Percentiles rank a stretch among this genome's conserved stretches.
phyloP scores from a whole-genome alignment of 331 rosid genomes.

The Pyracantha coccinea region DNA sequence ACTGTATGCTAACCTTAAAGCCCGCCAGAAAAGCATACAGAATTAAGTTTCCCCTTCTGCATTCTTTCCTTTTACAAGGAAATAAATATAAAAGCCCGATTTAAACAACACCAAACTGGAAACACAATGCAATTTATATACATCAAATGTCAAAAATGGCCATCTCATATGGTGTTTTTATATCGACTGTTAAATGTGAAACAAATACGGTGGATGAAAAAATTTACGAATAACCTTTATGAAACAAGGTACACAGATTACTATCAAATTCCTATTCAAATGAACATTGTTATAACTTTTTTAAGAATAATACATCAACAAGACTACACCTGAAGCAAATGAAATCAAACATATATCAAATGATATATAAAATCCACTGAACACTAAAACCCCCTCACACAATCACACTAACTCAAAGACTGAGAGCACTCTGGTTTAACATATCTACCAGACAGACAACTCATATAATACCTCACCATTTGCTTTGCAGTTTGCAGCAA shows the following conservation, averaged over 20 bases:
- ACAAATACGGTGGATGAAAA: neutral
- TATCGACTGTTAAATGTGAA: neutral
- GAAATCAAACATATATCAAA: neutral
- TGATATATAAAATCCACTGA: neutral
- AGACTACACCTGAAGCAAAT: neutral
- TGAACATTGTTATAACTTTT: neutral
- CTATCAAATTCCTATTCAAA: neutral
- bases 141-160: neutral
- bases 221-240: neutral
- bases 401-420: neutral
- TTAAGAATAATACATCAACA: neutral
- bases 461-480: neutral
- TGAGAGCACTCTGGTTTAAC: neutral
- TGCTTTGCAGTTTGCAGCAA: neutral
- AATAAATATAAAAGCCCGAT: neutral
- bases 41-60: neutral
- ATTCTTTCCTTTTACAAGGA: neutral
- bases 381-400: neutral
- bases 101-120: neutral
- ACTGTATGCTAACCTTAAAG: neutral
- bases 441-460: neutral
- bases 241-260: neutral
- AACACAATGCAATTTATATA: neutral
- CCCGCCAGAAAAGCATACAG: neutral
- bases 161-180: neutral